Percentiles rank a stretch among this genome's conserved stretches.
phyloP scores from a whole-genome alignment of 176 grass and related monocot species.

The Typha latifolia region DNA sequence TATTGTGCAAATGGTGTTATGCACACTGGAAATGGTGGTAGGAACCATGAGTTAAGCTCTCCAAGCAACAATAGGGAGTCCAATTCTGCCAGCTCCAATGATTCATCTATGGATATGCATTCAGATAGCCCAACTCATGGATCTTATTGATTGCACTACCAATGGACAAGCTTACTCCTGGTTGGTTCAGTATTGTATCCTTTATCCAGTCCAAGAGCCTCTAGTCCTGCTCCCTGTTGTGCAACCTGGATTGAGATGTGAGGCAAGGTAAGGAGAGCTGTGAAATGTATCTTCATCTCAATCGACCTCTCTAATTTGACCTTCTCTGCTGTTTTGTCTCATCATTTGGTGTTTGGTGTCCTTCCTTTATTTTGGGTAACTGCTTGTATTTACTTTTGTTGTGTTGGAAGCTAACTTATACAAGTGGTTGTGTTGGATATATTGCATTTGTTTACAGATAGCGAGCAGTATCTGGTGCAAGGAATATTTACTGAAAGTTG shows the following conservation, averaged over 20 bases:
- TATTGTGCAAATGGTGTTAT: conserved; percentile 13
- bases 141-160: conserved; percentile 3
- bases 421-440: background rate
- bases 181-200: background rate
- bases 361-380: background rate
- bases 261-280: background rate
- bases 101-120: conserved; percentile 67
- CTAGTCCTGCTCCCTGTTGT: background rate
- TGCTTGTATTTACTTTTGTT: background rate
- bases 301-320: background rate
- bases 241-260: background rate
- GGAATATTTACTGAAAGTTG: too few relatives aligned
- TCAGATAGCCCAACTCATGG: conserved; percentile 37
- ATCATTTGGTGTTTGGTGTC: background rate
- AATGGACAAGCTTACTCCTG: background rate
- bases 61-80: background rate
- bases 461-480: too few relatives aligned
- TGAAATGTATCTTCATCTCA: background rate
- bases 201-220: background rate
- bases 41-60: conserved; percentile 1
- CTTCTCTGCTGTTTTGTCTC: background rate
- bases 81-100: conserved; percentile 25
- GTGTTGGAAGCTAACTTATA: background rate
- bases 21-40: background rate
- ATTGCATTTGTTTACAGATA: too few relatives aligned